A percentile compares a stretch with the other conserved stretches of the same genome.
Evolutionary conservation across 164 flowering plant species (phyloP).

Genomic region (Pachysandra terminalis): DNA sequence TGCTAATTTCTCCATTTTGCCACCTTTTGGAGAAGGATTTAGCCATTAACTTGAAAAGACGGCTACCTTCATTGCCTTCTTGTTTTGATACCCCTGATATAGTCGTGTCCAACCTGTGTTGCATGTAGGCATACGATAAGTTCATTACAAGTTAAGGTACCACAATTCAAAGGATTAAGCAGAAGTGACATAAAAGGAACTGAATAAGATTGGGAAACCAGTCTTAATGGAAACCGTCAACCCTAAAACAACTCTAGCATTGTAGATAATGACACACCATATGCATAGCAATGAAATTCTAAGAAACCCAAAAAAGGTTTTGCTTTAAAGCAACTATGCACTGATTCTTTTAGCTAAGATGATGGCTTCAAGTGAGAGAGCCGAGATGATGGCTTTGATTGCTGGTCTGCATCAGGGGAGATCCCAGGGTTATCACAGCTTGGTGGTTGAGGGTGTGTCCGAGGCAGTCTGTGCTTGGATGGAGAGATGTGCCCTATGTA

Average conservation of each 20-base stretch:
- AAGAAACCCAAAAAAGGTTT: background rate
- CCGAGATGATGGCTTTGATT: too few species aligned
- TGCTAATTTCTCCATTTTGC: slow-evolving; percentile 99
- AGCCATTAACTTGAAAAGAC: slow-evolving; percentile 87
- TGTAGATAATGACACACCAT: background rate
- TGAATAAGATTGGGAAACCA: background rate
- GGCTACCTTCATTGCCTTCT: slow-evolving; percentile 90
- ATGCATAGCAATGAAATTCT: too few species aligned
- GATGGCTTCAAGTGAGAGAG: too few species aligned
- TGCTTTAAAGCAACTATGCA: background rate
- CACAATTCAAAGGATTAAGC: background rate
- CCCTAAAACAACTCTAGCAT: too few species aligned
- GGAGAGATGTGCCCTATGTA: too few species aligned
- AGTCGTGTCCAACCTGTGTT: slow-evolving; percentile 93
- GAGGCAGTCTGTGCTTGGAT: too few species aligned
- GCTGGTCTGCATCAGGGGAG: too few species aligned
- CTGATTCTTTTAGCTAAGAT: too few species aligned
- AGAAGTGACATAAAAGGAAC: background rate
- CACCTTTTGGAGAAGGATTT: slow-evolving; percentile 98
- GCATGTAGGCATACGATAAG: background rate
- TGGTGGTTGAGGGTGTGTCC: too few species aligned
- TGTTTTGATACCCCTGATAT: slow-evolving; percentile 93
- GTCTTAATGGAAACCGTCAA: background rate
- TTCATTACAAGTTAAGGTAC: background rate
- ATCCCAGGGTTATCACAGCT: too few species aligned